Percentiles rank a stretch among this genome's conserved stretches.
phyloP scores from a whole-genome alignment of 176 grass and related monocot genomes.

The Otatea glauca region DNA sequence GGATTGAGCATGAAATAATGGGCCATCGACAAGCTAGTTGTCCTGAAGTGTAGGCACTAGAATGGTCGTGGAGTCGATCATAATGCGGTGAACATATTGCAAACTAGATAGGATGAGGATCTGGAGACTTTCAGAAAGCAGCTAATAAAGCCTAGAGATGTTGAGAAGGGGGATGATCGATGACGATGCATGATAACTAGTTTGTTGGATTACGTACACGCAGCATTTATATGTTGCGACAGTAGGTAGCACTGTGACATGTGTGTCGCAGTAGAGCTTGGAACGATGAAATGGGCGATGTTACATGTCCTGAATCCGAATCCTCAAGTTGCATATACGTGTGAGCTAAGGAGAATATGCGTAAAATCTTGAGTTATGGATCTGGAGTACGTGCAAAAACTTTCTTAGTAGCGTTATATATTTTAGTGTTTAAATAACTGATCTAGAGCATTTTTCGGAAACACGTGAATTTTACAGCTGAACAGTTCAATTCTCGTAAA shows the following conservation, averaged over 20 bases:
- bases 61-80: not conserved
- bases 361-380: not conserved
- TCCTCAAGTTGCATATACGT: not conserved
- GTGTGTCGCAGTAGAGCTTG: not conserved
- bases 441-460: not conserved
- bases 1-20: slow-evolving; percentile 6
- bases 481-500: not conserved
- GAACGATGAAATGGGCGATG: not conserved
- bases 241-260: not conserved
- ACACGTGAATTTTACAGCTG: not conserved
- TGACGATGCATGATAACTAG: not conserved
- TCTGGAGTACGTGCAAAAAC: not conserved
- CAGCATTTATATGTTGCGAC: not conserved
- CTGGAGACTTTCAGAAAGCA: slow-evolving; percentile 22
- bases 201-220: not conserved
- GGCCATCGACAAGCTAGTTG: not conserved
- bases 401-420: too few species aligned
- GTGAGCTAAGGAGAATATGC: not conserved
- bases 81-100: not conserved
- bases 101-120: not conserved
- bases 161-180: not conserved
- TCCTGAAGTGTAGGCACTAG: not conserved
- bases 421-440: not conserved
- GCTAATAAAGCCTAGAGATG: not conserved
- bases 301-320: not conserved